A percentile compares a stretch with the other conserved stretches of the same genome.
phyloP scores from a whole-genome alignment of 1,284 basidiomycete species.

The Ustilago tritici region DNA sequence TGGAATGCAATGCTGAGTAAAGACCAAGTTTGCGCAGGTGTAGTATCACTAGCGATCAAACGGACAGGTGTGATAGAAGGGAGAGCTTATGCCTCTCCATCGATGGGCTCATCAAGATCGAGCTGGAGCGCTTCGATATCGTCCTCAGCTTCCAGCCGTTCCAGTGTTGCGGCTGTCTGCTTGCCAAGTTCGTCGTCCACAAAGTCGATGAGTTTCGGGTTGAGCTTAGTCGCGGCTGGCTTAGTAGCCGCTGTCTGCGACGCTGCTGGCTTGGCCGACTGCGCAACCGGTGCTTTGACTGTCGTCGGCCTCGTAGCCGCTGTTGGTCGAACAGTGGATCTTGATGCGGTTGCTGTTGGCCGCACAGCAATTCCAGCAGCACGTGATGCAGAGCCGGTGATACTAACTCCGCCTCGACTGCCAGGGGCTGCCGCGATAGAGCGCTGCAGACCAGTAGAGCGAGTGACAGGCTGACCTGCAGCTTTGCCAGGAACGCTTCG shows the following conservation, averaged over 20 bases:
- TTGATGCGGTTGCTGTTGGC: not conserved
- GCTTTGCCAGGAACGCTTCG: constrained; percentile 1
- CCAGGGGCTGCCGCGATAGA: constrained; percentile 33
- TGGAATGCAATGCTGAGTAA: not conserved
- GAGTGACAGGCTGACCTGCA: not conserved
- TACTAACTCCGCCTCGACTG: constrained; percentile 8
- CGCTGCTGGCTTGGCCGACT: not conserved
- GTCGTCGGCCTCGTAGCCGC: not conserved
- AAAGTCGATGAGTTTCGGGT: constrained; percentile 44
- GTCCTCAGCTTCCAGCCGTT: constrained; percentile 24
- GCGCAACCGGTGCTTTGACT: not conserved
- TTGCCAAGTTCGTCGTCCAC: constrained; percentile 44
- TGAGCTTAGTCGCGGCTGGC: constrained; percentile 19
- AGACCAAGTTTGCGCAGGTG: not conserved
- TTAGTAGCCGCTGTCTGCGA: constrained; percentile 6
- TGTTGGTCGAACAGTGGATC: not conserved
- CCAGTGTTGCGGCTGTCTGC: constrained; percentile 28
- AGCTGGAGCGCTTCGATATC: constrained; percentile 31
- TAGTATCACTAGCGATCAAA: not conserved
- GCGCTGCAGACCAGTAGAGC: constrained; percentile 29
- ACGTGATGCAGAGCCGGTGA: constrained; percentile 2
- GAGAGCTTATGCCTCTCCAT: not conserved
- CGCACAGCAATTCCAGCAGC: not conserved
- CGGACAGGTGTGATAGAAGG: not conserved
- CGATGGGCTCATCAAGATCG: constrained; percentile 19